phyloP scores from a whole-genome alignment of 306 rosid species.

The Mimosa pudica region DNA sequence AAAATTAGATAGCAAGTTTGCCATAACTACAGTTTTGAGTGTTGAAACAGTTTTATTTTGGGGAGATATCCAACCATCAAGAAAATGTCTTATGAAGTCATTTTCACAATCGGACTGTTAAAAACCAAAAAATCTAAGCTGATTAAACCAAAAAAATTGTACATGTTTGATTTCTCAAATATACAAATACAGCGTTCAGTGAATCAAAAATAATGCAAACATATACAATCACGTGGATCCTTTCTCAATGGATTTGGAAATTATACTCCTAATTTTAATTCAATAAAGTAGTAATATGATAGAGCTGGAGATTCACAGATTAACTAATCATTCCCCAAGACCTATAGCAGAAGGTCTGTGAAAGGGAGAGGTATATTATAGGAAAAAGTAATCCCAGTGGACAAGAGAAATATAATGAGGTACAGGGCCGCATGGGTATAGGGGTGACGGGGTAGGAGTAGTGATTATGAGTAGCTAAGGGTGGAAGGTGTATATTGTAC shows the following conservation, averaged over 20 bases:
- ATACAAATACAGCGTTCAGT: background rate
- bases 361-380: background rate
- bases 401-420: background rate
- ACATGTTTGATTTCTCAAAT: background rate
- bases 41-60: background rate
- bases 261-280: background rate
- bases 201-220: background rate
- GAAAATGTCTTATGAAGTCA: background rate
- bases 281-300: background rate
- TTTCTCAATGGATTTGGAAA: background rate
- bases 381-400: background rate
- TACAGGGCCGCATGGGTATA: background rate
- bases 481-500: background rate
- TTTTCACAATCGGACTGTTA: background rate
- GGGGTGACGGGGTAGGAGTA: background rate
- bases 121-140: background rate
- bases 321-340: background rate
- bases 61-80: background rate
- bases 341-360: background rate
- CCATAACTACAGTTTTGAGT: background rate
- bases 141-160: background rate
- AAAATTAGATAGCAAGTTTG: background rate
- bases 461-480: background rate
- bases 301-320: background rate
- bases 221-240: constrained; percentile 17